Base-by-base conservation (phyloP, 1,284 basidiomycete genomes). In the Sphagnurus paluster region DNA sequence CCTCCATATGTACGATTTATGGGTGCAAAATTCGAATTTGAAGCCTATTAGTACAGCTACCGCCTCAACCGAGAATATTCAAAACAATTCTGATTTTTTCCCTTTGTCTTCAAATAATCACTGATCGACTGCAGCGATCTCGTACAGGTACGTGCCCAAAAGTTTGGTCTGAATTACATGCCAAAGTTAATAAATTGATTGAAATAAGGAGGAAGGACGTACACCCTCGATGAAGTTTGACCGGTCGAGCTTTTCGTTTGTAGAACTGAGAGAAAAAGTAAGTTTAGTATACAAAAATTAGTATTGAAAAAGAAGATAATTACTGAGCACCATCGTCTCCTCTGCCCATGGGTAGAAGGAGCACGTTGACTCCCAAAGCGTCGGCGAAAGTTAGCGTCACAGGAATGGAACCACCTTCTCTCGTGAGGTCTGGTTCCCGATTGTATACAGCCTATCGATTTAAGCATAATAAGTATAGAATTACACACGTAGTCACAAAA, bases 331-430 rank as follows among this genome's bases (percentile, higher is more conserved):
- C 95, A 60, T 99, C 95, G 61, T 96, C 92, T 4, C 91, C 90
- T 45, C 93, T 75, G 6, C 94, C 94, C 84, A 98, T 95, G 3
- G 95, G 95, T 42, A 98, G 74, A 19, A 98, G 71, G 33, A 95
- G 68, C 7, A 97, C 88, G 55, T 90, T 90, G 29, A 87, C 84
- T 20, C 81, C 80, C 39, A 98, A 72, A 39, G 83, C 80, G 63
- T 98, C 93, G 14, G 94, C 92, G 67, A 99, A 98, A 3, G 94
- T 97, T 48, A 99, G 78, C 5, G 95, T 97, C 39, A 98, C 93
- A 0, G 95, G 95, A 57, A 98, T 98, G 1, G 92, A 96, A 2
- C 96, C 94, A 48, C 97, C 96, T 70, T 99, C 96, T 39, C 93
- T 81, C 1, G 90, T 96, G 60, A 93, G 77, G 64, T 97, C 92